A percentile compares a stretch with the other conserved stretches of the same genome.
phyloP scores from a whole-genome alignment of 139 green algal species.

The Chlamydomonas sphaeroides region DNA sequence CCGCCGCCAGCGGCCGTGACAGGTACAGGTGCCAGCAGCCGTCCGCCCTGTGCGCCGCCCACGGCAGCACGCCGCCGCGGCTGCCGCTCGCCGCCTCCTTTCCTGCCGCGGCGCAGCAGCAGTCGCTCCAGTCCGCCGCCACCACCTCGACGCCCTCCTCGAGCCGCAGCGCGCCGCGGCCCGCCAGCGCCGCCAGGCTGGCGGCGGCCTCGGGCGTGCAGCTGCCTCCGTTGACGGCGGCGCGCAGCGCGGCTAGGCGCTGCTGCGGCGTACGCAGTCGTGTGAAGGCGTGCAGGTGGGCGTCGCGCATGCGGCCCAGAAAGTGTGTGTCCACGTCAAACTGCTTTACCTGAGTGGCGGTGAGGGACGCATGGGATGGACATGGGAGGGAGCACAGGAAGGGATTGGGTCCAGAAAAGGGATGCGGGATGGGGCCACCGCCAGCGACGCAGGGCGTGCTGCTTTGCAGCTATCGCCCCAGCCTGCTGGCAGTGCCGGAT shows the following conservation, averaged over 20 bases:
- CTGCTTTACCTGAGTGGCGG: not conserved
- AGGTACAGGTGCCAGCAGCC: not conserved
- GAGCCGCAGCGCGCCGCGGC: not conserved
- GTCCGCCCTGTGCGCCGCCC: not conserved
- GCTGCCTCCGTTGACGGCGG: conserved; percentile 1
- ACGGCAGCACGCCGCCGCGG: not conserved
- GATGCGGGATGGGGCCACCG: no score
- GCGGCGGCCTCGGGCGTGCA: conserved; percentile 13
- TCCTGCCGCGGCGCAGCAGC: not conserved
- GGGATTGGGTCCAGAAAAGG: no score
- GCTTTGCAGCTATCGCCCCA: no score
- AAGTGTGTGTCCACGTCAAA: conserved; percentile 1
- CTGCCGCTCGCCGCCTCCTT: not conserved
- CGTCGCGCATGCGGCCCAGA: not conserved
- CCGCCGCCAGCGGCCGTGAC: not conserved
- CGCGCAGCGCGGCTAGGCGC: not conserved
- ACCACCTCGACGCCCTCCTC: conserved; percentile 2
- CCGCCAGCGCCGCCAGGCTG: not conserved
- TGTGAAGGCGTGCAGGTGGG: not conserved
- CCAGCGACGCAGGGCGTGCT: no score
- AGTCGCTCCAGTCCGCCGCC: conserved; percentile 11
- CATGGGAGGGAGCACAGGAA: no score
- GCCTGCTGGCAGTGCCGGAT: no score
- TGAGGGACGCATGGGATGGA: no score
- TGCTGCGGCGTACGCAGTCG: not conserved